Base-by-base conservation (phyloP, 345 rosid species). In the Chamaenerion angustifolium region DNA sequence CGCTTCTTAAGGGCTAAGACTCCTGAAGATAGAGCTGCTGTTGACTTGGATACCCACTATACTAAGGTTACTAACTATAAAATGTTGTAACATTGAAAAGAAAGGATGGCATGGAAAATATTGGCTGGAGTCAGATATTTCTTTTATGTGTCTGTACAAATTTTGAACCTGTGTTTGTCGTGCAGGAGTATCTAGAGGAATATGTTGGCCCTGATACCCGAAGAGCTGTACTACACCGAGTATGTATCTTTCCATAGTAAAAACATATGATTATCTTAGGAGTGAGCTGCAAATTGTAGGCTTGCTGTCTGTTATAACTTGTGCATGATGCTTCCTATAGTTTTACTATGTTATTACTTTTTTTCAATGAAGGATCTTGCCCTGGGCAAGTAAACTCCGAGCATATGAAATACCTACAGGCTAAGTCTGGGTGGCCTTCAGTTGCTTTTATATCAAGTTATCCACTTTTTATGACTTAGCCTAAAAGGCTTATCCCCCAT, bases 41-140 rank as follows among this genome's bases (percentile, higher is more conserved):
- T 92, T 64, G 98, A 92, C 74, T 69, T 92, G 75, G 96, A 92
- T 66, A 82, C 96, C 17, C 98, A 92, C 66, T 92, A 84, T 60
- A 58, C 98, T 45, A 62, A 78, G 92, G 98, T 83, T 11, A 31
- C 37, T 31, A 31, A 31, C 8, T 5, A 31, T 31, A 31, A 31
- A 31, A 5, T 31, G 7, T 31, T 23, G 5, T 23, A 23, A 23
- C 27, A 2, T 23, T 31, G 25, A 31, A 31, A 31, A 31, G 8
- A 31, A 31, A 31, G 6, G 0, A 31, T 4, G 7, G 15, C 41
- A 17, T 12, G 31, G 13, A 48, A 1, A 10, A n/a, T n/a, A n/a
- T n/a, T n/a, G n/a, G n/a, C n/a, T n/a, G n/a, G n/a, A n/a, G n/a
- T n/a, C 4, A 1, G 11, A 0, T 9, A 14, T 16, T 19, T 48